Evolutionary conservation across 2,329 filamentous ascomycete genomes (phyloP), one percentile per base, ranked within the genome.

Genomic region (Claviceps pazoutovae): DNA sequence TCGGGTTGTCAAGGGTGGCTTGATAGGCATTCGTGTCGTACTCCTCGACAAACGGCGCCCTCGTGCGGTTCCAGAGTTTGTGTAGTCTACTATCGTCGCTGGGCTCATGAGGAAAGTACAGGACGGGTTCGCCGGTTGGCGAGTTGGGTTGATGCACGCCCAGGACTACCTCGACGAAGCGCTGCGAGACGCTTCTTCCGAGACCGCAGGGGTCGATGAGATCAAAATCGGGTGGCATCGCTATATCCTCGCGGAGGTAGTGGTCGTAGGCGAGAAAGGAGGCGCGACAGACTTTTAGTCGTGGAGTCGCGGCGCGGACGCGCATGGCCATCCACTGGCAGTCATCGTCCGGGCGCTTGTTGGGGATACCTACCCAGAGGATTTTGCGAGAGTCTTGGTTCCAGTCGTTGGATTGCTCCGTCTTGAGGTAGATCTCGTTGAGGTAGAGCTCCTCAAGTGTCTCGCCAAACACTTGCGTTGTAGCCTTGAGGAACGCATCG

Each of bases 301-400:
- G 58, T 1, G 63, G 62, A 16, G 64, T 51, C 14, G 63, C 59
- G 47, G 64, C 61, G 46, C 71, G 68, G 50, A 75, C 52, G 2
- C 60, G 58, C 58, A 68, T 69, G 38, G 72, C 72, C 26, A 74
- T 61, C 72, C 71, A 74, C 16, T 59, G 56, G 49, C 67, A 64
- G 37, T 68, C 61, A 14, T 62, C 58, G 4, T 55, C 55, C 0
- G 71, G 71, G 0, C 65, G 64, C 38, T 64, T 59, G 53, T 74
- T 74, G 6, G 71, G 71, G 9, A 72, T 47, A 14, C 72, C 72
- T 46, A 74, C 61, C 72, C 72, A 75, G 19, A 74, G 64, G 5
- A 66, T 59, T 53, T 66, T 63, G 48, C 60, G 60, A 1, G 60
- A 59, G 50, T 67, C 62, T 16, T 62, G 55, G 51, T 69, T 66